phyloP scores from a whole-genome alignment of 257 asterid species.

The Linaria vulgaris region DNA sequence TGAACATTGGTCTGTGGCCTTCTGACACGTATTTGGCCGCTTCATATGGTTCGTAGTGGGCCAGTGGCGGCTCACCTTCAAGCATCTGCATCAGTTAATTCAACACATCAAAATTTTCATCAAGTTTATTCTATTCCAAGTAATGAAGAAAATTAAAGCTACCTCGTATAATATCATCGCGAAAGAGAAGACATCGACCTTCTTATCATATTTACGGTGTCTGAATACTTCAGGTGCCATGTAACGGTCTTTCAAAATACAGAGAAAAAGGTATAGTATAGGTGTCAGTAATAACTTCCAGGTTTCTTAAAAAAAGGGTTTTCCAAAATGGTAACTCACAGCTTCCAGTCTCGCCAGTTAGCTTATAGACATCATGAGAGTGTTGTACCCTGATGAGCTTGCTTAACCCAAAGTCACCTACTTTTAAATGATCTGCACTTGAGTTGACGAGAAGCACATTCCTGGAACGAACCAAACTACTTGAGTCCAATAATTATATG shows the following conservation, averaged over 20 bases:
- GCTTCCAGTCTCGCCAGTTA: conserved; percentile 99
- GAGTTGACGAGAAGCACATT: conserved; percentile 91
- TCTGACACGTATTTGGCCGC: conserved; percentile 88
- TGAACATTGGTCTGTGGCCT: conserved; percentile 82
- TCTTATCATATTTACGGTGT: conserved; percentile 94
- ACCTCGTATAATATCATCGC: conserved; percentile 98
- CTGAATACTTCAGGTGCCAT: conserved; percentile 99
- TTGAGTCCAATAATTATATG: conserved; percentile 16
- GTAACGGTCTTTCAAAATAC: conserved; percentile 64
- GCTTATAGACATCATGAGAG: conserved; percentile 91
- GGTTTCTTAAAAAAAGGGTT: neutral
- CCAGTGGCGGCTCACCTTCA: conserved; percentile 93
- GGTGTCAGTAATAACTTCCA: conserved; percentile 3
- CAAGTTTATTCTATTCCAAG: neutral
- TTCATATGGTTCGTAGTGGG: conserved; percentile 84
- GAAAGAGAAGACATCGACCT: conserved; percentile 95
- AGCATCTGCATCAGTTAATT: conserved; percentile 70
- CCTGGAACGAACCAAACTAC: conserved; percentile 42
- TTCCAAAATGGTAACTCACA: conserved; percentile 54
- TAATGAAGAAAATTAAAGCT: conserved; percentile 24
- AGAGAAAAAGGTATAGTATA: conserved; percentile 10
- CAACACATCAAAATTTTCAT: neutral
- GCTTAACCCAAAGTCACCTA: conserved; percentile 97
- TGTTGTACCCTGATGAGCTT: conserved; percentile 86
- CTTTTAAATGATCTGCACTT: conserved; percentile 94